Evolutionary conservation across 208 protist genomes (phyloP), one percentile per base, ranked within the genome.

Genomic region (Trypanosoma platydactyli): DNA sequence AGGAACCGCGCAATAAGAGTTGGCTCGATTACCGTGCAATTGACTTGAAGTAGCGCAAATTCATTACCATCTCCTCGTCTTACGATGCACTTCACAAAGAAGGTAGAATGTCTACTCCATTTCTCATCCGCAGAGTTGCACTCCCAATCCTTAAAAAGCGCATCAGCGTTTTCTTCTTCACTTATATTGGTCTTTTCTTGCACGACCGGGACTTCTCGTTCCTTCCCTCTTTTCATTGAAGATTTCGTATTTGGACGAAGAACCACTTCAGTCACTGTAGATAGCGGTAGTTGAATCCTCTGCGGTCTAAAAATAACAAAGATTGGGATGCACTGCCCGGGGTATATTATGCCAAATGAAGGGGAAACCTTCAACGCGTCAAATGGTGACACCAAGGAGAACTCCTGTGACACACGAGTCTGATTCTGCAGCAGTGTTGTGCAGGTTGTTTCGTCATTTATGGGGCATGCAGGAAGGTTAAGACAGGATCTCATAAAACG

Each of bases 11-110:
- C 58, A 46, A 62, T 16, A 22, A 73, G 29, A 11, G 27, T 67
- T 22, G 73, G 67, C 49, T 76, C 76, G 13, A 83, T 52, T 22
- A 78, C 77, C 15, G 69, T 75, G 70, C 72, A 79, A 50, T 77
- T 71, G 29, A 83, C 46, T 69, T 79, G 66, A 48, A 83, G 41
- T n/a, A 75, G 52, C 7, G 48, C 22, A 1, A 65, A 60, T 16
- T 61, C 16, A 49, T 73, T 41, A 1, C 57, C 56, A 25, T 16
- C 38, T 44, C 33, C 57, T 7, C 24, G 25, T 13, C 9, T 53
- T 11, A 51, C 30, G 30, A 46, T 30, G 54, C 77, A 83, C 52
- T 68, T 62, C 20, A 83, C n/a, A 57, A 77, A 56, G 64, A 79
- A 64, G 42, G 45, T 61, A 25, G 56, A 71, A 38, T 70, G 62